Evolutionary conservation across 208 protist genomes (phyloP), one percentile per base, ranked within the genome.

Genomic region (Tetramitus jugosus): DNA sequence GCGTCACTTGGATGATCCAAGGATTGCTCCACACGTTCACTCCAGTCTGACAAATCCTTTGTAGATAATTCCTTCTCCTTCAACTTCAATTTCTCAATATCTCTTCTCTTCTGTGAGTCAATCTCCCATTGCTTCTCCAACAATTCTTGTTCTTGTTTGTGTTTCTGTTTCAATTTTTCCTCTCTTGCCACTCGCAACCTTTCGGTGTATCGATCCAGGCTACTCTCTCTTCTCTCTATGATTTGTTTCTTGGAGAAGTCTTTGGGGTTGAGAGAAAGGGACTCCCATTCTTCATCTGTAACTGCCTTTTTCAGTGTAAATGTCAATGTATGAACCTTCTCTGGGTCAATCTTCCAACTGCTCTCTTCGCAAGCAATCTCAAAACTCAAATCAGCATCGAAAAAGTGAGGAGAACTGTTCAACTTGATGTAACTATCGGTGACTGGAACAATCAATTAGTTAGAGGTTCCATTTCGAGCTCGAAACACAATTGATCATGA

Each of bases 211-310:
- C 62, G 37, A 37, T 69, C 62, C 1, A 69, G 29, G 13, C 35
- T 43, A 17, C 43, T 37, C n/a, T n/a, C 13, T 69, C 62, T 69
- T 69, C 62, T 37, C 26, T 39, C 23, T 26, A 26, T 37, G 17
- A 69, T 39, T 29, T 43, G 20, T n/a, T 69, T 20, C 39, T 69
- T 69, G n/a, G n/a, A n/a, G n/a, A n/a, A n/a, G 33, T 69, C 62
- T 37, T 69, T 26, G 13, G 35, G 13, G 0, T 43, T 43, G 6
- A 37, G 26, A 3, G 29, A 23, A 26, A 29, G 35, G 14, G 31
- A 20, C 6, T 42, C 62, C 62, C 62, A 69, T 20, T 40, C 33
- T 14, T 45, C 43, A 26, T 13, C 4, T 4, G 37, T 37, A 1
- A 10, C 26, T n/a, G n/a, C n/a, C 62, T 69, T 69, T 69, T 40